Percentiles rank a stretch among this genome's conserved stretches.
Evolutionary conservation across 805 yeast species (phyloP).

Genomic region (Pichia manshurica): DNA sequence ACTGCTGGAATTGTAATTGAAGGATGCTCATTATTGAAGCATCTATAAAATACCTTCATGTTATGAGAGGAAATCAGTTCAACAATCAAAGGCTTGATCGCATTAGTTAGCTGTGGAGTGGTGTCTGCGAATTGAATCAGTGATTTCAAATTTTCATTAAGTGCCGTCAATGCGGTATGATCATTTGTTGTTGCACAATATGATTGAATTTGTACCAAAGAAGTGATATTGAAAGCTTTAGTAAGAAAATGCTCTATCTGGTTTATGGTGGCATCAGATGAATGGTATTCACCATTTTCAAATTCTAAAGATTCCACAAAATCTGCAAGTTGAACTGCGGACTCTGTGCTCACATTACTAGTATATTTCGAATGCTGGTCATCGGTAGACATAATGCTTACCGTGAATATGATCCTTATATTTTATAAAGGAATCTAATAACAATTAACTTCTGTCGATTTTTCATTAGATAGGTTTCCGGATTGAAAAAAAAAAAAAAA

Average conservation of each 20-base stretch:
- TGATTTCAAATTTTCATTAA: constrained; percentile 39
- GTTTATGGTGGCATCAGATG: constrained; percentile 6
- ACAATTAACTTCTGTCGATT: too few relatives aligned
- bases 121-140: constrained; percentile 26
- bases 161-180: constrained; percentile 42
- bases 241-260: constrained; percentile 28
- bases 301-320: constrained; percentile 16
- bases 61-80: constrained; percentile 49
- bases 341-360: constrained; percentile 7
- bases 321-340: constrained; percentile 16
- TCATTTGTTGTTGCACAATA: constrained; percentile 44
- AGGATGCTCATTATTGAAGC: constrained; percentile 53
- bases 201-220: constrained; percentile 38
- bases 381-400: background rate
- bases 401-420: too few relatives aligned
- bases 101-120: constrained; percentile 17
- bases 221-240: constrained; percentile 25
- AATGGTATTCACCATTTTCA: background rate
- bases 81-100: constrained; percentile 39
- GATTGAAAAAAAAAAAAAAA: too few relatives aligned
- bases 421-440: too few relatives aligned
- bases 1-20: constrained; percentile 56
- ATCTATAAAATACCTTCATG: constrained; percentile 60
- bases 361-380: constrained; percentile 4
- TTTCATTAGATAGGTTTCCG: too few relatives aligned